Evolutionary conservation across 768 basidiomycete genomes (phyloP).

Genomic region (Russula earlei): DNA sequence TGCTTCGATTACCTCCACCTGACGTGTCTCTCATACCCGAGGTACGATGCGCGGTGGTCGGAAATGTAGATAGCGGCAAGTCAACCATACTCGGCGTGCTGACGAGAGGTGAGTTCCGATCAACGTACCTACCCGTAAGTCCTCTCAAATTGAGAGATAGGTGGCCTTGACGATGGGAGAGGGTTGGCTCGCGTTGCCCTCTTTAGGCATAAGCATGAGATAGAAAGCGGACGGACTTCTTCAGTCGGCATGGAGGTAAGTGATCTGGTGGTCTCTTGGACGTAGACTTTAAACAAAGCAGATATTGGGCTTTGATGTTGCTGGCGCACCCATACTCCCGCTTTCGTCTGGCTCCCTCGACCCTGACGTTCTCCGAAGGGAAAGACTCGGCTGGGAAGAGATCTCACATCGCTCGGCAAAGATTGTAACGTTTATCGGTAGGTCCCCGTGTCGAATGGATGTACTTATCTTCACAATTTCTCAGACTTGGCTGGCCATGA

Average conservation of each 20-base stretch:
- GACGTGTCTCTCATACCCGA: slow-evolving; percentile 77
- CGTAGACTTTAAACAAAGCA: slow-evolving; percentile 23
- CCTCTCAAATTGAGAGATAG: slow-evolving; percentile 28
- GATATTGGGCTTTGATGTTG: slow-evolving; percentile 83
- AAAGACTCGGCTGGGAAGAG: slow-evolving; percentile 94
- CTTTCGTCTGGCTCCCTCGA: slow-evolving; percentile 46
- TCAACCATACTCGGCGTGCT: slow-evolving; percentile 91
- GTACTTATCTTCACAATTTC: neutral
- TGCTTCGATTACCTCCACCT: slow-evolving; percentile 68
- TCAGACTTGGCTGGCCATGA: slow-evolving; percentile 94
- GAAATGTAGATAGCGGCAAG: slow-evolving; percentile 92
- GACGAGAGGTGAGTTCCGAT: slow-evolving; percentile 59
- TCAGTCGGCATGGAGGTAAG: slow-evolving; percentile 94
- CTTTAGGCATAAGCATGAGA: slow-evolving; percentile 95
- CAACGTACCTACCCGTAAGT: slow-evolving; percentile 20
- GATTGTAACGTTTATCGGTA: slow-evolving; percentile 88
- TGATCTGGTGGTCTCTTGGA: neutral
- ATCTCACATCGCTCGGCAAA: slow-evolving; percentile 84
- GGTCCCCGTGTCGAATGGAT: neutral
- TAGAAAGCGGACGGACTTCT: slow-evolving; percentile 91
- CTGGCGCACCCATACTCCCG: slow-evolving; percentile 73
- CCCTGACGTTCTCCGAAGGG: slow-evolving; percentile 57
- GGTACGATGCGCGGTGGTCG: slow-evolving; percentile 91
- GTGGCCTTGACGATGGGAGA: slow-evolving; percentile 71
- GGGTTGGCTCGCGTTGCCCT: slow-evolving; percentile 78